phyloP scores from a whole-genome alignment of 805 yeast genomes.

The Ogataea glucozyma region DNA sequence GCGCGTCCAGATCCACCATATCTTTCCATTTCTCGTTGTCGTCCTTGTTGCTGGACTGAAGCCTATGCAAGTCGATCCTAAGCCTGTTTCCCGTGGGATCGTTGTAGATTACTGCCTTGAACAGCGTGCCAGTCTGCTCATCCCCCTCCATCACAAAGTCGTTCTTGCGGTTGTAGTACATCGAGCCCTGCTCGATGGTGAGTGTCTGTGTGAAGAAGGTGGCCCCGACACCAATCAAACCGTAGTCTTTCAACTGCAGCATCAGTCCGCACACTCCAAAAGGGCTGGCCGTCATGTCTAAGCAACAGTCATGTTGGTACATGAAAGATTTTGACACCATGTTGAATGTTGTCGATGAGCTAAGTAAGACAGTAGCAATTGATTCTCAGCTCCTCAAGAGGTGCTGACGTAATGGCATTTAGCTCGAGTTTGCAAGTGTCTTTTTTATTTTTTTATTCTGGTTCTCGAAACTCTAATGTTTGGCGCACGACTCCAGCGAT shows the following conservation, averaged over 20 bases:
- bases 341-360: not conserved
- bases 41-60: conserved; percentile 11
- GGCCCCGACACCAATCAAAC: conserved; percentile 18
- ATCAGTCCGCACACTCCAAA: conserved; percentile 15
- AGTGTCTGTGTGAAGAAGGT: conserved; percentile 10
- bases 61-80: conserved; percentile 21
- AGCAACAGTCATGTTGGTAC: conserved; percentile 17
- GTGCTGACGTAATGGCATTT: too few relatives aligned
- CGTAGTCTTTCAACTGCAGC: conserved; percentile 15
- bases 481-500: not conserved
- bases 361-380: too few relatives aligned
- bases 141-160: conserved; percentile 13
- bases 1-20: conserved; percentile 12
- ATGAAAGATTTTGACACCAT: conserved; percentile 18
- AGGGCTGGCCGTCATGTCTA: conserved; percentile 13
- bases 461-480: not conserved
- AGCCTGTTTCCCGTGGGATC: conserved; percentile 11
- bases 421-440: too few relatives aligned
- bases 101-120: conserved; percentile 17
- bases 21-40: conserved; percentile 26
- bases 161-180: conserved; percentile 16
- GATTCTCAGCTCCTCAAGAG: too few relatives aligned
- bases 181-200: conserved; percentile 9
- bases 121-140: conserved; percentile 11
- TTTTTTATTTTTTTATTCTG: too few relatives aligned